These are phyloP conservation scores for Lithohypha guttulata DNA, from an alignment of 2,329 filamentous ascomycete species.

Conservation along the genomic window DNA sequence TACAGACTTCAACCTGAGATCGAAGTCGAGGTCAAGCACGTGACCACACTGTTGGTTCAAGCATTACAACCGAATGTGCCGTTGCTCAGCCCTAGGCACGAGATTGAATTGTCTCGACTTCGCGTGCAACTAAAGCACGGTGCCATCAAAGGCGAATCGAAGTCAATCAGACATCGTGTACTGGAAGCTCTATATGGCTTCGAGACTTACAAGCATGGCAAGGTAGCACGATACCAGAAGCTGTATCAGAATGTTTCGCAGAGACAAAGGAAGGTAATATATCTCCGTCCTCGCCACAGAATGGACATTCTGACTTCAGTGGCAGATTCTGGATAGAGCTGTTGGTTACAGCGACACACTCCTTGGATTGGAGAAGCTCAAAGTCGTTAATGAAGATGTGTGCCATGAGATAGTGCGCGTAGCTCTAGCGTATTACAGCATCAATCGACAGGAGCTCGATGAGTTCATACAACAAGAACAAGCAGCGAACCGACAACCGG, in stretches of 20 bases:
- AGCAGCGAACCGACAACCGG: neutral
- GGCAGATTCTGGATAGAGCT: neutral
- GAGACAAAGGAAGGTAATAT: conserved; percentile 3
- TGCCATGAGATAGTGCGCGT: neutral
- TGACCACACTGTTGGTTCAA: neutral
- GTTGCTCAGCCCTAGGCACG: neutral
- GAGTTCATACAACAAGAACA: neutral
- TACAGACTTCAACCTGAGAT: too few relatives aligned
- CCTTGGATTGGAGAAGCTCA: neutral
- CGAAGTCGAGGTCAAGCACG: neutral
- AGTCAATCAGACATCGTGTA: neutral
- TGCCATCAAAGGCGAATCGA: neutral
- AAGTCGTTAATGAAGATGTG: neutral
- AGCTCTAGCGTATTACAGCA: conserved; percentile 3
- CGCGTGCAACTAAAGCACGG: neutral
- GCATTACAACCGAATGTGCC: neutral
- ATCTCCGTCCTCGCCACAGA: too few relatives aligned
- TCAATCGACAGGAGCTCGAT: neutral
- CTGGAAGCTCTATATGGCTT: conserved; percentile 1
- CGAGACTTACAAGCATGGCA: neutral
- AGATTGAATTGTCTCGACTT: neutral
- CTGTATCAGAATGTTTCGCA: conserved; percentile 1
- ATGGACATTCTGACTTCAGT: neutral
- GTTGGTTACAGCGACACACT: neutral
- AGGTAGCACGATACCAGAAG: neutral